phyloP scores from a whole-genome alignment of 2,329 filamentous ascomycete genomes.

The Colletotrichum spaethianum region DNA sequence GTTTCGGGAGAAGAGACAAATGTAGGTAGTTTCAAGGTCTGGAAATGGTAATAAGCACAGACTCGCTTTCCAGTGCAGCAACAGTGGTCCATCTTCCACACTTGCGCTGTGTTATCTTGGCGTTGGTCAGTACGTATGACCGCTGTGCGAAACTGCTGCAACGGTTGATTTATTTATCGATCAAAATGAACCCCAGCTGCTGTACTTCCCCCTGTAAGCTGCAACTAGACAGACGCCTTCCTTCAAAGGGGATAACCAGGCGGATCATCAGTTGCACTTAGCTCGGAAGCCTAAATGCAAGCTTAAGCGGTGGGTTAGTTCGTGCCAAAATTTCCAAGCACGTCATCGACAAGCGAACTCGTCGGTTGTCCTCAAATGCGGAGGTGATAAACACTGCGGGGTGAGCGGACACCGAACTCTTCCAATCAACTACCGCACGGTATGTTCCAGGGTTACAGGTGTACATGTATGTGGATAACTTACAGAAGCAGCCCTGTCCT shows the following conservation, averaged over 20 bases:
- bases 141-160: too few species aligned
- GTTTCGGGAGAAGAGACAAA: neutral
- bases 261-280: neutral
- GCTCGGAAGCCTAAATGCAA: constrained; percentile 20
- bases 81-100: neutral
- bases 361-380: neutral
- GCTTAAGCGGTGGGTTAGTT: constrained; percentile 1
- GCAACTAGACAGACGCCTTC: neutral
- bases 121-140: neutral
- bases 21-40: too few species aligned
- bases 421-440: neutral
- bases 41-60: neutral
- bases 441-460: neutral
- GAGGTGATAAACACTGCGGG: neutral
- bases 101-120: too few species aligned
- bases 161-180: too few species aligned
- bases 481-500: neutral
- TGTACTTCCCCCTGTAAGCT: too few species aligned
- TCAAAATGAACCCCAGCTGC: neutral
- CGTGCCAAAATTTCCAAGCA: neutral
- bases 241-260: neutral
- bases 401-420: neutral
- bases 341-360: neutral
- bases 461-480: neutral
- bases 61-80: too few species aligned